Conservation (phyloP, 2,329 filamentous ascomycete genomes). For the Alternaria angustiovoidea region DNA sequence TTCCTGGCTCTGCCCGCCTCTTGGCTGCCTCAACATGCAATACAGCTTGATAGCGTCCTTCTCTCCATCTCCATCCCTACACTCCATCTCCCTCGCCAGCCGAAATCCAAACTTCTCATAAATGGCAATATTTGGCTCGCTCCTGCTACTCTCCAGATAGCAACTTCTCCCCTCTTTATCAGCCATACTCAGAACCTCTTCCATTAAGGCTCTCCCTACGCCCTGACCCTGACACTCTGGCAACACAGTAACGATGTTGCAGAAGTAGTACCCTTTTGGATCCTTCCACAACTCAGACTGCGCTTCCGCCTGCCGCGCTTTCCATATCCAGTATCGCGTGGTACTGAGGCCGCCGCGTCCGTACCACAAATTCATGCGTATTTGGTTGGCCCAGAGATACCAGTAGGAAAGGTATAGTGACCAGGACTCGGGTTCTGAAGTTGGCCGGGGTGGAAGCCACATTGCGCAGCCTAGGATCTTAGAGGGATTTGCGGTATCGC, state of each 20-base stretch:
- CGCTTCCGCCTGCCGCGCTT: slow-evolving; percentile 68
- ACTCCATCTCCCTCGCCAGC: slow-evolving; percentile 70
- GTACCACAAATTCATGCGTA: slow-evolving; percentile 72
- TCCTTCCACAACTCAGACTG: slow-evolving; percentile 72
- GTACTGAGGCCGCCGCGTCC: slow-evolving; percentile 74
- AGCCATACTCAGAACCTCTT: slow-evolving; percentile 68
- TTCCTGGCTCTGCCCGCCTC: not conserved
- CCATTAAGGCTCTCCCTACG: slow-evolving; percentile 70
- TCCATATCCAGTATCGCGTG: slow-evolving; percentile 77
- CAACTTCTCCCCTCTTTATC: slow-evolving; percentile 71
- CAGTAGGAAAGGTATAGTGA: slow-evolving; percentile 69
- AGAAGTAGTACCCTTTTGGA: slow-evolving; percentile 74
- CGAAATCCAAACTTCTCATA: slow-evolving; percentile 75
- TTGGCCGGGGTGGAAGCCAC: slow-evolving; percentile 70
- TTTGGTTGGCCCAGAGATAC: slow-evolving; percentile 71
- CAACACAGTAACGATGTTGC: slow-evolving; percentile 76
- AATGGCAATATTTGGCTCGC: slow-evolving; percentile 73
- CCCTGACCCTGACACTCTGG: slow-evolving; percentile 72
- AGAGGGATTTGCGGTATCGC: slow-evolving; percentile 59
- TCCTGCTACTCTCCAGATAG: slow-evolving; percentile 75
- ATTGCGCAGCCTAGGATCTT: slow-evolving; percentile 74
- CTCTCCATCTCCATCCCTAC: slow-evolving; percentile 67
- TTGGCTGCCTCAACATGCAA: slow-evolving; percentile 57
- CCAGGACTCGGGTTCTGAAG: slow-evolving; percentile 64
- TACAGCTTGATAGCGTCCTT: slow-evolving; percentile 52